These are phyloP conservation scores for Amanita pallidorosea DNA, from an alignment of 768 basidiomycete species.

Conservation along the genomic window DNA sequence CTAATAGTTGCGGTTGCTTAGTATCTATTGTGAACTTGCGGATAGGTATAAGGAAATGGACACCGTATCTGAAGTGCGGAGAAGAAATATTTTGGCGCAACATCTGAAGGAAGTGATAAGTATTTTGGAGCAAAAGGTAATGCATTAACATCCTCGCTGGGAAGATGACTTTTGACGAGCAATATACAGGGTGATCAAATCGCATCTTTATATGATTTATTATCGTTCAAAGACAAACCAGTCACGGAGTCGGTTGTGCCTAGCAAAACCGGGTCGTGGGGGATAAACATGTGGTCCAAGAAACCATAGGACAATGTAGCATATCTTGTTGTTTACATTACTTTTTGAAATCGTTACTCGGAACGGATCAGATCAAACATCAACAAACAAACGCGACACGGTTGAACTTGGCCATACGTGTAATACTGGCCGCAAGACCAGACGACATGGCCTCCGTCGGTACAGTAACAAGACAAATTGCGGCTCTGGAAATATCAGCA, in stretches of 20 bases:
- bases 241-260: background rate
- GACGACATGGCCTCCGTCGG: slow-evolving; percentile 33
- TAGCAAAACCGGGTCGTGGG: background rate
- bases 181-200: slow-evolving; percentile 81
- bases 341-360: background rate
- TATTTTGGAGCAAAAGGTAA: slow-evolving; percentile 82
- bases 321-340: background rate
- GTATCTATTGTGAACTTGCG: slow-evolving; percentile 83
- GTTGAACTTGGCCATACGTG: background rate
- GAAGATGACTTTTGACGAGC: slow-evolving; percentile 1
- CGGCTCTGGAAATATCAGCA: slow-evolving; percentile 46
- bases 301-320: background rate
- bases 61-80: slow-evolving; percentile 67
- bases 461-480: slow-evolving; percentile 58
- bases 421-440: background rate
- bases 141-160: slow-evolving; percentile 1
- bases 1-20: slow-evolving; percentile 19
- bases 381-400: slow-evolving; percentile 1
- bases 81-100: slow-evolving; percentile 77
- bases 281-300: background rate
- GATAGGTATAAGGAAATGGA: slow-evolving; percentile 92
- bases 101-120: slow-evolving; percentile 91
- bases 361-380: background rate
- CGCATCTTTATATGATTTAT: slow-evolving; percentile 77
- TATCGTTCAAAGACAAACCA: slow-evolving; percentile 70